Percentiles rank a stretch among this genome's conserved stretches.
Conservation (phyloP, 495 filamentous ascomycete species). For the Lophium mytilinum region DNA sequence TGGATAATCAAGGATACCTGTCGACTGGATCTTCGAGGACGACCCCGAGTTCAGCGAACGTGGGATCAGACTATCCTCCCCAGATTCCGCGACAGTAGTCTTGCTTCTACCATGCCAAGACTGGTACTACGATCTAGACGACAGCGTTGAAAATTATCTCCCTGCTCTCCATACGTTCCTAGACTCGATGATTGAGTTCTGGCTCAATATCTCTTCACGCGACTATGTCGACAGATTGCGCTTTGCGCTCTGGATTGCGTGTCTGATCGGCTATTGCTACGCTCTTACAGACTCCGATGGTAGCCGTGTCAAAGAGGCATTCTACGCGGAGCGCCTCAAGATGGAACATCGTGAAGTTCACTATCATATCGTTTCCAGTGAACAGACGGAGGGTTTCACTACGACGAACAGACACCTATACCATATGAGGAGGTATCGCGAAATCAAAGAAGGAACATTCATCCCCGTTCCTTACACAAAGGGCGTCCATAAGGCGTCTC, state of each 20-base stretch:
- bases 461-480: neutral
- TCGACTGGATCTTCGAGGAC: neutral
- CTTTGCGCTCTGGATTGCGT: neutral
- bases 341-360: neutral
- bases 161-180: neutral
- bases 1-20: neutral
- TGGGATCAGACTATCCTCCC: neutral
- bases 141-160: neutral
- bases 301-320: neutral
- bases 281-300: neutral
- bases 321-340: neutral
- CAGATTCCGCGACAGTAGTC: neutral
- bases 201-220: neutral
- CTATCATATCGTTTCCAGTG: neutral
- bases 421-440: neutral
- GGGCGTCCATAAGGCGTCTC: neutral
- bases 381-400: neutral
- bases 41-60: neutral
- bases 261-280: neutral
- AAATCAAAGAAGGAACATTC: neutral
- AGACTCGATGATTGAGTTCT: neutral
- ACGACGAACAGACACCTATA: neutral
- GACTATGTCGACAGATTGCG: neutral
- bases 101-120: neutral
- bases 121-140: neutral